These are phyloP conservation scores for Phlebiopsis gigantea DNA, from an alignment of 768 basidiomycete species.

Conservation along the genomic window DNA sequence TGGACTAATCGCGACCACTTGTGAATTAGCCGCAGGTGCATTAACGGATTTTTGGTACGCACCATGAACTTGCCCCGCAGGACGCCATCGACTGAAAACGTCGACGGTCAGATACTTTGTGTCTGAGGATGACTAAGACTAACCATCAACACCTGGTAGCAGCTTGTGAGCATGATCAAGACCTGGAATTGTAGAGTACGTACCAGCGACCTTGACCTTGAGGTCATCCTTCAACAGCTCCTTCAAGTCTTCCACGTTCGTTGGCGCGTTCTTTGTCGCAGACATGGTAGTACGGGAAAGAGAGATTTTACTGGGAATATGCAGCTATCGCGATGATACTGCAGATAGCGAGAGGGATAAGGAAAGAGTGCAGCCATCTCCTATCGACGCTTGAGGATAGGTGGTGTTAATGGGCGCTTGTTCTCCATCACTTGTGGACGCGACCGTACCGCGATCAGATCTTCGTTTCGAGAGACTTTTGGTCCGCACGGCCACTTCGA, in stretches of 20 bases:
- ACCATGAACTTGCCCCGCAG: slow-evolving; percentile 95
- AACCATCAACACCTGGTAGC: slow-evolving; percentile 66
- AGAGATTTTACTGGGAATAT: neutral
- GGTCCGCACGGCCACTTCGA: neutral
- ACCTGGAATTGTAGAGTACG: slow-evolving; percentile 20
- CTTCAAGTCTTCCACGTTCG: slow-evolving; percentile 53
- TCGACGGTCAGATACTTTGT: neutral
- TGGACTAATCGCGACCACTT: slow-evolving; percentile 49
- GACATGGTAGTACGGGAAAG: neutral
- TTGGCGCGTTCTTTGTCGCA: slow-evolving; percentile 39
- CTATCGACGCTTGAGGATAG: slow-evolving; percentile 8
- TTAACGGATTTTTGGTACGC: slow-evolving; percentile 9
- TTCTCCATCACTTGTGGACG: neutral
- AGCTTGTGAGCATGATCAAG: slow-evolving; percentile 14
- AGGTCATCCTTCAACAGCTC: slow-evolving; percentile 51
- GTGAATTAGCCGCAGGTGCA: neutral
- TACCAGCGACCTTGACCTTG: slow-evolving; percentile 94
- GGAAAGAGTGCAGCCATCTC: slow-evolving; percentile 1
- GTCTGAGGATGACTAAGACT: slow-evolving; percentile 7
- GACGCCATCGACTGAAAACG: slow-evolving; percentile 76
- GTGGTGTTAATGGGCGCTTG: neutral
- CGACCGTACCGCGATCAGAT: neutral
- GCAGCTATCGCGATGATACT: neutral
- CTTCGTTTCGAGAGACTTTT: neutral
- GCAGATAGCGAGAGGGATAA: neutral